Evolutionary conservation across 164 flowering plant species (phyloP), one percentile per base, ranked within the genome.

Genomic region (Macadamia tetraphylla): DNA sequence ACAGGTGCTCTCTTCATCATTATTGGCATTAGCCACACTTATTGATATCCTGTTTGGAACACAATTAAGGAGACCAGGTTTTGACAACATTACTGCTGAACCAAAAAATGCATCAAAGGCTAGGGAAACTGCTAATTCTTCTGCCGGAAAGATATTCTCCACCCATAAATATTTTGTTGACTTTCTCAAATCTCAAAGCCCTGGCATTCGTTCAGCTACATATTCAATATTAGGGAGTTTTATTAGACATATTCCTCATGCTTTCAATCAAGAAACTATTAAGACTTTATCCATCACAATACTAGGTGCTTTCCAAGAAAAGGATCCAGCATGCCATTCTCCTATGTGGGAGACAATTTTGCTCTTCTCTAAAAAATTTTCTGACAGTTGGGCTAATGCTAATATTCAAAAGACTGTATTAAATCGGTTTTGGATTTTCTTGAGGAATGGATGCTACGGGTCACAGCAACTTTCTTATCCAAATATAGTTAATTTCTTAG

Each of bases 391-490:
- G 99, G 75, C 70, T 18, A 65, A 62, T 29, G 31, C 79, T 67
- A 87, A 84, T 77, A 70, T 85, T 71, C 90, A 89, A 75, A 90
- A 89, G 80, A 75, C 69, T 73, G 71, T 84, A 44, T 70, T 88
- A 13, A 81, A 81, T 74, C 88, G 85, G 17, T 77, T 92, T 55
- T 90, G 92, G 94, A 73, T 81, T 70, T 95, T 92, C 73, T 81
- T 95, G 53, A 79, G 78, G 73, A 88, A 81, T 83, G 98, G 99
- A n/a, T 95, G 97, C 82, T 90, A 83, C 84, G 98, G 98, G 66
- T 89, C 99, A 61, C 96, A 87, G 70, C 82, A 82, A 76, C 78
- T 89, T 75, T 92, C 99, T 35, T 95, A 92, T 75, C 92, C 96
- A 31, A 76, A 79, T 40, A 71, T 95, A 70, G 71, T 95, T 67